Evolutionary conservation across 1,284 basidiomycete species (phyloP), one percentile per base, ranked within the genome.

Genomic region (Malassezia nana): DNA sequence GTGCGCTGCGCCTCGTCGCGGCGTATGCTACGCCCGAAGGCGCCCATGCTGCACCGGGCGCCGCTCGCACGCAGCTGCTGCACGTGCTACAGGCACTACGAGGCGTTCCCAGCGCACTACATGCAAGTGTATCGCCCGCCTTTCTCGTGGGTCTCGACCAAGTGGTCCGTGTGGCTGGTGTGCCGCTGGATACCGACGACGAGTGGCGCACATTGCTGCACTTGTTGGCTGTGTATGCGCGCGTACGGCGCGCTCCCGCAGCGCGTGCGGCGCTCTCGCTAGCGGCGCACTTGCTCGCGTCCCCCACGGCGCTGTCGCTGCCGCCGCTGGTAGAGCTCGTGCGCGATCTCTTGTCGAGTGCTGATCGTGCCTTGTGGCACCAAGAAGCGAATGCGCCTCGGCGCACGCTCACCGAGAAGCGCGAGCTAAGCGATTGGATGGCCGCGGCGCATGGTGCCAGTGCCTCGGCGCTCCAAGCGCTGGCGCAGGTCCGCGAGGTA

Each of bases 171-270:
- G 83, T 85, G 45, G 82, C 47, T 3, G 39, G 49, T 41, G 20
- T 45, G 29, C 43, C 43, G 18, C 33, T 13, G 58, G 86, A 82
- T 55, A 90, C 89, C 2, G 84, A 86, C 64, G 95, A 92, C 0
- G 91, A 98, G 75, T 98, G 94, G 94, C 87, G 87, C 50, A 78
- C 96, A 30, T 81, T 92, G 15, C 88, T 94, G 65, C 84, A 88
- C 1, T 78, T 96, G n/a, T 81, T 98, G 63, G 82, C 87, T 35
- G 85, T 61, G 44, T 64, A 62, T 31, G 62, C 84, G 0, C 89
- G 88, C 0, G 82, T 89, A 41, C 80, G 84, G 7, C 86, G 94
- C 65, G 82, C 87, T n/a, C 87, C 89, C 74, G 89, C 90, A 2
- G 84, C 86, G 25, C 84, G 86, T 41, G 78, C 84, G 42, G 86